Percentiles rank a stretch among this genome's conserved stretches.
Conservation (phyloP, 2,329 filamentous ascomycete species). For the Pseudopithomyces chartarum region DNA sequence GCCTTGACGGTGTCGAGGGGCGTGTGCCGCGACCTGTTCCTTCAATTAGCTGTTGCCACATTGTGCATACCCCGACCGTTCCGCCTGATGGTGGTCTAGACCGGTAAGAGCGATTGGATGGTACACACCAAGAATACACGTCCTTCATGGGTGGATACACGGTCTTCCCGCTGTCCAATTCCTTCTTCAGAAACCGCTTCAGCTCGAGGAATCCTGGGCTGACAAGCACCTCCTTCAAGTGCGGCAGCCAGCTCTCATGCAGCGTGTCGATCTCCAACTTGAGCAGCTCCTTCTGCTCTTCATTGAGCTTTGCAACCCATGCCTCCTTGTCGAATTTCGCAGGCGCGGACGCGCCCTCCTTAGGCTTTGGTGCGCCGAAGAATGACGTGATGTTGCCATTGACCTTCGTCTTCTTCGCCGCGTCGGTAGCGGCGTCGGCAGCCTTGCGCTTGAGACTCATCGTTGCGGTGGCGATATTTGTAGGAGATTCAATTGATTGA, state of each 20-base stretch:
- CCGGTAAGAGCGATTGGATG: not conserved
- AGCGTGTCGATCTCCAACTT: constrained; percentile 90
- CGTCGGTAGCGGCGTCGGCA: constrained; percentile 49
- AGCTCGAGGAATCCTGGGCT: constrained; percentile 81
- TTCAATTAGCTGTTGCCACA: constrained; percentile 10
- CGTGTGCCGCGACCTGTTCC: constrained; percentile 83
- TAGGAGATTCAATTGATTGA: constrained; percentile 13
- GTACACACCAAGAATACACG: constrained; percentile 85
- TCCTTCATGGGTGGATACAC: constrained; percentile 88
- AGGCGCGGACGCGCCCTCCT: constrained; percentile 24
- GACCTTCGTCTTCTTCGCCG: constrained; percentile 57
- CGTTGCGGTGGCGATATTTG: constrained; percentile 12
- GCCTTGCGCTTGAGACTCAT: constrained; percentile 60
- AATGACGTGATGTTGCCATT: constrained; percentile 87
- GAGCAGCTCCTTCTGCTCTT: constrained; percentile 82
- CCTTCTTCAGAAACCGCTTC: constrained; percentile 83
- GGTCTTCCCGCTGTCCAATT: constrained; percentile 73
- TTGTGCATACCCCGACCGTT: constrained; percentile 8
- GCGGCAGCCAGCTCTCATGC: constrained; percentile 87
- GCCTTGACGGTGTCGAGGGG: constrained; percentile 87
- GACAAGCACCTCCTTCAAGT: constrained; percentile 84
- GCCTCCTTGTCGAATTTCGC: constrained; percentile 80
- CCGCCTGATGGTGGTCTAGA: not conserved
- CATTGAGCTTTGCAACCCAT: constrained; percentile 80
- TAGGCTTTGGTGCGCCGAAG: constrained; percentile 68